Evolutionary conservation across 257 asterid genomes (phyloP).

Genomic region (Nicotiana knightiana): DNA sequence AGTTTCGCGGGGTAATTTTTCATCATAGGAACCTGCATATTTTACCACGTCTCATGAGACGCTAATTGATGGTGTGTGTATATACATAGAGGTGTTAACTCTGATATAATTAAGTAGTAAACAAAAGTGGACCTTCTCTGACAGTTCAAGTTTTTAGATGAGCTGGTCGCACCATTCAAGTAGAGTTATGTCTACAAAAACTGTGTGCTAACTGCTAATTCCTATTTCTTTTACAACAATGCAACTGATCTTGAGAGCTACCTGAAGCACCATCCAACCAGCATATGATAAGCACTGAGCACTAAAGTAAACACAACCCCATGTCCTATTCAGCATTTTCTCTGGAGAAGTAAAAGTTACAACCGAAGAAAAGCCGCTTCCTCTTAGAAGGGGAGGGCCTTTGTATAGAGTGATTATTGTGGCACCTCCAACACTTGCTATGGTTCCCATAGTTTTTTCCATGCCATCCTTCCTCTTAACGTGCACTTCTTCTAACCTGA

Average conservation of each 20-base stretch:
- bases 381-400: conserved; percentile 25
- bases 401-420: conserved; percentile 58
- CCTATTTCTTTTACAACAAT: background rate
- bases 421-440: conserved; percentile 73
- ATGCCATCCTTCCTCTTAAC: conserved; percentile 50
- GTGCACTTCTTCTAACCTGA: conserved; percentile 50
- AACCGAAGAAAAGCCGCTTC: background rate
- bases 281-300: conserved; percentile 90
- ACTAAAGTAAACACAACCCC: conserved; percentile 64
- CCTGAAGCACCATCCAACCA: conserved; percentile 89
- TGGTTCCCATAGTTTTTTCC: conserved; percentile 61
- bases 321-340: conserved; percentile 54
- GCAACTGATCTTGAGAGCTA: background rate
- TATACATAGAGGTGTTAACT: no score
- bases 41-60: background rate
- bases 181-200: background rate
- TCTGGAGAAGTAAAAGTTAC: conserved; percentile 19
- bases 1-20: conserved; percentile 85
- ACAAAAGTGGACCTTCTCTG: no score
- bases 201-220: no score
- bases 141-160: no score
- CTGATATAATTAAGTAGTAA: no score
- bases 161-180: no score
- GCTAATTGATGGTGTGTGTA: no score
- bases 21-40: conserved; percentile 67